Conservation (phyloP, 108 stramenopile species). For the Fistulifera pelliculosa region DNA sequence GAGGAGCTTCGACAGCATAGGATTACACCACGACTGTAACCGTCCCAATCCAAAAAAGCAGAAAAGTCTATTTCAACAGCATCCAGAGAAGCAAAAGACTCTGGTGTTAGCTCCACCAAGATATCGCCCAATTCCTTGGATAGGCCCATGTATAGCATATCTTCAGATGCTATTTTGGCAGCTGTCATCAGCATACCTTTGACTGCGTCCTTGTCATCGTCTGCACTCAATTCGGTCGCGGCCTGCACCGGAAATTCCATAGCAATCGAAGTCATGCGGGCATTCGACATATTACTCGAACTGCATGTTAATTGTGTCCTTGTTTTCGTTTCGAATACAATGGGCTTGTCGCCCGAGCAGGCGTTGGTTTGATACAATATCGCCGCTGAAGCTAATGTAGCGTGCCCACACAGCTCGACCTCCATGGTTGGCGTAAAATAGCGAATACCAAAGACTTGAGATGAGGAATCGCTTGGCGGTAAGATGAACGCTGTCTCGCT, state of each 20-base stretch:
- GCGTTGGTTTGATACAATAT: constrained; percentile 32
- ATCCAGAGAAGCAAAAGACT: constrained; percentile 42
- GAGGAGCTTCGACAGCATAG: constrained; percentile 38
- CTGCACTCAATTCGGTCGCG: constrained; percentile 16
- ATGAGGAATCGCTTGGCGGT: constrained; percentile 6
- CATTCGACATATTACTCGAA: background rate
- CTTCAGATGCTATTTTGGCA: constrained; percentile 32
- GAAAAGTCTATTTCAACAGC: constrained; percentile 36
- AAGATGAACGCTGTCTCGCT: constrained; percentile 89
- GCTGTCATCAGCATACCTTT: constrained; percentile 49
- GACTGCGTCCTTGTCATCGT: constrained; percentile 23
- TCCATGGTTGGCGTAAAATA: constrained; percentile 69
- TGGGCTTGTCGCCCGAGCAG: constrained; percentile 8
- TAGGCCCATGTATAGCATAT: constrained; percentile 50
- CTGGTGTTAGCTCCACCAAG: constrained; percentile 61
- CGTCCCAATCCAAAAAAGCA: constrained; percentile 46
- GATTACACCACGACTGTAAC: constrained; percentile 71
- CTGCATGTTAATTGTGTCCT: constrained; percentile 6
- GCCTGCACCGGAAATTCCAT: constrained; percentile 48
- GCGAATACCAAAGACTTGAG: constrained; percentile 60
- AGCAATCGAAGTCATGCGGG: constrained; percentile 15
- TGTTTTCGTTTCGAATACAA: constrained; percentile 51
- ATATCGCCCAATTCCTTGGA: constrained; percentile 57
- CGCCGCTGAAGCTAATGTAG: constrained; percentile 60
- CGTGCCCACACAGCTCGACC: constrained; percentile 92